Evolutionary conservation across 805 yeast genomes (phyloP).

Genomic region (Candida maris): DNA sequence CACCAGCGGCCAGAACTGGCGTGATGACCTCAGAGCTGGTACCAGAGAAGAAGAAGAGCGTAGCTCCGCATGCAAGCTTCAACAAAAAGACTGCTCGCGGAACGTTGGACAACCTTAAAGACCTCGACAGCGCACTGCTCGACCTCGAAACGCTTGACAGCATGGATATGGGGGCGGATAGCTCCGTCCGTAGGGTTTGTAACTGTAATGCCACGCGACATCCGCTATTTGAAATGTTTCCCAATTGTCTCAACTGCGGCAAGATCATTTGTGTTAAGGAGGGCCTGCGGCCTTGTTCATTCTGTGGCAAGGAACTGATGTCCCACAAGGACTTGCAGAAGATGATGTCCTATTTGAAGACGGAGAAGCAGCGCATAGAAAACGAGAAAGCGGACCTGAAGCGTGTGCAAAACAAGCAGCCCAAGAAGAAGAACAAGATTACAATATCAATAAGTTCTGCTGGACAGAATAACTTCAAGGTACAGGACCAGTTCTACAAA

Average conservation of each 20-base stretch:
- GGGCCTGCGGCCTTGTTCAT: slow-evolving; percentile 87
- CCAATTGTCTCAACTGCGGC: slow-evolving; percentile 93
- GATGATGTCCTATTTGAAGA: slow-evolving; percentile 48
- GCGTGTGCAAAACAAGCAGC: slow-evolving; percentile 12
- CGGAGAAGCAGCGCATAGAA: slow-evolving; percentile 48
- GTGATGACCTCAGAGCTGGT: slow-evolving; percentile 48
- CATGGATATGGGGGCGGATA: slow-evolving; percentile 7
- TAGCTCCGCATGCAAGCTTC: slow-evolving; percentile 22
- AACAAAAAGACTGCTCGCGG: slow-evolving; percentile 37
- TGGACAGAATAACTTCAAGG: slow-evolving; percentile 61
- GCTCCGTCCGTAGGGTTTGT: slow-evolving; percentile 39
- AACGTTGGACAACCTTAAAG: slow-evolving; percentile 49
- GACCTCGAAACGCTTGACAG: slow-evolving; percentile 37
- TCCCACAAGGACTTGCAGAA: slow-evolving; percentile 56
- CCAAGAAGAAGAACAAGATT: slow-evolving; percentile 44
- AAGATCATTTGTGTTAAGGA: slow-evolving; percentile 87
- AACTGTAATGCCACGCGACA: slow-evolving; percentile 86
- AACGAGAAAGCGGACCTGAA: slow-evolving; percentile 20
- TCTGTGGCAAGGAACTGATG: slow-evolving; percentile 68
- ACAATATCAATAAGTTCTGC: slow-evolving; percentile 55
- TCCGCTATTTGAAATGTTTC: slow-evolving; percentile 84
- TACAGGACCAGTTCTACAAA: slow-evolving; percentile 63
- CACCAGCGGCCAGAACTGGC: slow-evolving; percentile 21
- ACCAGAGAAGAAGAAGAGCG: slow-evolving; percentile 36
- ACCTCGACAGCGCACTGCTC: slow-evolving; percentile 45